These are phyloP conservation scores for Saraca asoca DNA, from an alignment of 331 rosid genomes.

Conservation along the genomic window DNA sequence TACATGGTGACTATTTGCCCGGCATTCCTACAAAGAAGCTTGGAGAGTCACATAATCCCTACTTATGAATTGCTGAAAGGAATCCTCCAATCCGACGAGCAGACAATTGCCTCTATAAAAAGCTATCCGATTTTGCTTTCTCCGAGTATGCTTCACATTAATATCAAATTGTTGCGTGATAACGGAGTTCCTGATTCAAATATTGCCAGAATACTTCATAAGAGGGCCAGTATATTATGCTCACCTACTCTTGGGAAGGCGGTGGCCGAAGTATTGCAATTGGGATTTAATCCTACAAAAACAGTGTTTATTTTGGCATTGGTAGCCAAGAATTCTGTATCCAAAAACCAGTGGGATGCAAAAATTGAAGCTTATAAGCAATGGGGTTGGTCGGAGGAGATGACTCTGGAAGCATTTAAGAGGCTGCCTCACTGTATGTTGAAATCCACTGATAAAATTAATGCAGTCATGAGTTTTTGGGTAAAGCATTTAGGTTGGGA, in stretches of 20 bases:
- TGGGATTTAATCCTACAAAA: neutral
- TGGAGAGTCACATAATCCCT: conserved; percentile 1
- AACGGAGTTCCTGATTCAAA: neutral
- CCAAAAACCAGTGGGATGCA: neutral
- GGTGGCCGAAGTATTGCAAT: neutral
- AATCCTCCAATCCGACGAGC: neutral
- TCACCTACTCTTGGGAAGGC: no score
- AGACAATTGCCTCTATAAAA: neutral
- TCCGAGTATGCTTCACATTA: neutral
- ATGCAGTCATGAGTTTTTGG: neutral
- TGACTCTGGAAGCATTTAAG: neutral
- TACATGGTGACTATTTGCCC: neutral
- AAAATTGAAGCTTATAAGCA: neutral
- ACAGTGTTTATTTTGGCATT: neutral
- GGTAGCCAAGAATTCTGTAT: neutral
- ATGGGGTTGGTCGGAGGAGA: conserved; percentile 8
- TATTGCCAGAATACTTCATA: neutral
- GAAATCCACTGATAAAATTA: neutral
- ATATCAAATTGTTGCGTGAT: neutral
- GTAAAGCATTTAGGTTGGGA: conserved; percentile 2
- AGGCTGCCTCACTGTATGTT: neutral
- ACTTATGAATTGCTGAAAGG: neutral
- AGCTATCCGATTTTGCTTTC: neutral
- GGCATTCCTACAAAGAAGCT: neutral
- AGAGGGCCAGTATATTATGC: neutral